Evolutionary conservation across 116 monocot species (phyloP).

Genomic region (Zostera marina): DNA sequence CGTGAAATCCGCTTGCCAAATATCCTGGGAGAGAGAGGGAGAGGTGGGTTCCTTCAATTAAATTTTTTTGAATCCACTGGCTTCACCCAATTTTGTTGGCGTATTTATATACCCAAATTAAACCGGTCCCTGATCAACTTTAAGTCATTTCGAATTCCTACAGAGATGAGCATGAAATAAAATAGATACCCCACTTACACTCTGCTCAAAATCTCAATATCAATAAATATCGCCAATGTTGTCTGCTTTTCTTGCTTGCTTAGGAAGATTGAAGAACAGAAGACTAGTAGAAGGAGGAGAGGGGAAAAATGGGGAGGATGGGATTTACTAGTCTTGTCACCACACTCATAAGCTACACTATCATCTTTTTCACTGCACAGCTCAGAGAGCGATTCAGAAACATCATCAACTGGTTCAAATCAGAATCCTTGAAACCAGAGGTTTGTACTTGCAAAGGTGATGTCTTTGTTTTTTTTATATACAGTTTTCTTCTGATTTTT

Average conservation of each 20-base stretch:
- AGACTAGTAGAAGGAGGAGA: too few species aligned
- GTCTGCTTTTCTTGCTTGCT: background rate
- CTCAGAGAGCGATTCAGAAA: constrained; percentile 54
- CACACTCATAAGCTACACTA: constrained; percentile 69
- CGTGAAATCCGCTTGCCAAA: too few species aligned
- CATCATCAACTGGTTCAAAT: constrained; percentile 26
- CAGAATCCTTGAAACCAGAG: constrained; percentile 14
- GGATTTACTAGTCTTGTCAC: constrained; percentile 58
- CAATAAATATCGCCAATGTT: constrained; percentile 1
- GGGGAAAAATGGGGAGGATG: constrained; percentile 48
- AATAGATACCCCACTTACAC: background rate
- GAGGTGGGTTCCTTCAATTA: too few species aligned
- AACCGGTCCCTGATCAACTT: too few species aligned
- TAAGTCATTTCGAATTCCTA: background rate
- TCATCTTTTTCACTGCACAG: constrained; percentile 62
- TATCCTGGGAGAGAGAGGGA: too few species aligned
- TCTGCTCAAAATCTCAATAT: background rate
- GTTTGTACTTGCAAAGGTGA: background rate
- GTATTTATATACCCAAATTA: too few species aligned
- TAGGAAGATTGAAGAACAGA: background rate
- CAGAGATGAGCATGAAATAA: background rate
- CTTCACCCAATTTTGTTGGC: too few species aligned
- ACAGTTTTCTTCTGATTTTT: background rate
- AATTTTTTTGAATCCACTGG: too few species aligned
- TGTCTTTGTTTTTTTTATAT: background rate